Base-by-base conservation (phyloP, 805 yeast genomes). In the Tetrapisispora nanseiensis region DNA sequence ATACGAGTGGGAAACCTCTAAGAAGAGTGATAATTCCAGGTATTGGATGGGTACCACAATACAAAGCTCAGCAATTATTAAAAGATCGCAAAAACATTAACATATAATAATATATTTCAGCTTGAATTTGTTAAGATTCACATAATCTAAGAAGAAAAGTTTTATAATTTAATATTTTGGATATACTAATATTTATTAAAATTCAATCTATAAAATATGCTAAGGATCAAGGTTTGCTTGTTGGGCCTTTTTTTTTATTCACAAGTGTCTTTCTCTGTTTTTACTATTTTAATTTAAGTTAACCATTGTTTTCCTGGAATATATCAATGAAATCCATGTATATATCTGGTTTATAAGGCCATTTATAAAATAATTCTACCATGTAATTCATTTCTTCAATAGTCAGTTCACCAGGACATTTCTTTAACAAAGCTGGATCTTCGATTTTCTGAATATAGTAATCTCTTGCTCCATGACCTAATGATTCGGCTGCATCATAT, bases 291-390 rank as follows among this genome's bases (percentile, higher is more conserved):
- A n/a, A n/a, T n/a, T 4, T 26, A 10, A 6, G 15, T 18, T 24
- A 35, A 8, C 21, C 9, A n/a, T 35, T 35, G 22, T 22, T 22
- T 3, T 40, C 43, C 19, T 40, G 38, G 13, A 27, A 34, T 11
- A 51, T 67, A 30, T 67, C 73, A 39, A 65, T 63, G 48, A 70
- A 68, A 43, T 67, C 70, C 57, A 63, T 57, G 50, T 66, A 56
- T 43, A 63, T 57, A 43, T 65, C 72, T 0, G 95, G 97, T 59
- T 80, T 86, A 68, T 87, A 90, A 0, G 97, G 92, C 97, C 97
- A 90, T 12, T 63, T 54, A 33, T 67, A 70, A 55, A 81, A 86
- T 2, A 63, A 67, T 3, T 72, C 61, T 9, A 78, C 67, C 6
- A 89, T 55, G 6, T 58, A 49, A 6, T 67, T 44, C 46, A 81